Conservation (phyloP, 2,329 filamentous ascomycete species). For the Pseudogymnoascus sp. region DNA sequence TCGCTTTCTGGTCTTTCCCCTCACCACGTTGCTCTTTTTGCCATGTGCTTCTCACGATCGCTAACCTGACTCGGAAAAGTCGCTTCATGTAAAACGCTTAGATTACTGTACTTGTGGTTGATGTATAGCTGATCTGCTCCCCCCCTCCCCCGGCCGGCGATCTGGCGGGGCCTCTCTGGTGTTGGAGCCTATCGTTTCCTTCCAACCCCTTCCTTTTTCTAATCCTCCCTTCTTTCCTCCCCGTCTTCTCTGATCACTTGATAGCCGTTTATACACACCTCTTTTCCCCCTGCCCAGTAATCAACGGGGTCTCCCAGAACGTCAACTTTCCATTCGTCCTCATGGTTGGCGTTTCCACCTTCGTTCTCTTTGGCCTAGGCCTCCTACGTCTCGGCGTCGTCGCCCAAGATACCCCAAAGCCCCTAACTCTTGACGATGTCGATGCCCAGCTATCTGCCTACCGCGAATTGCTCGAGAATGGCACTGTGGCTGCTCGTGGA, state of each 20-base stretch:
- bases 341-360: not conserved
- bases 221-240: not conserved
- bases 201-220: not conserved
- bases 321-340: not conserved
- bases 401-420: not conserved
- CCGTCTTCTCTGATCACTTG: not conserved
- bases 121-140: not conserved
- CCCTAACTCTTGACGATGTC: not conserved
- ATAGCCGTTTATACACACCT: not conserved
- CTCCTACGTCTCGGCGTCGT: not conserved
- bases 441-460: not conserved
- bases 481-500: not conserved
- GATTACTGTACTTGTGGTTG: not conserved
- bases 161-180: not conserved
- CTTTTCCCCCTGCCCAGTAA: not conserved
- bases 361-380: not conserved
- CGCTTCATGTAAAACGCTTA: not conserved
- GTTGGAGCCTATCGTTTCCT: not conserved
- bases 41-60: not conserved
- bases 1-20: not conserved
- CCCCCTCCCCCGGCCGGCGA: not conserved
- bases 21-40: not conserved
- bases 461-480: not conserved
- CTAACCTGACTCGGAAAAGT: not conserved
- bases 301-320: not conserved